Percentiles rank a stretch among this genome's conserved stretches.
These are phyloP conservation scores for Capsella bursapastoris DNA, from an alignment of 345 rosid species.

Conservation along the genomic window DNA sequence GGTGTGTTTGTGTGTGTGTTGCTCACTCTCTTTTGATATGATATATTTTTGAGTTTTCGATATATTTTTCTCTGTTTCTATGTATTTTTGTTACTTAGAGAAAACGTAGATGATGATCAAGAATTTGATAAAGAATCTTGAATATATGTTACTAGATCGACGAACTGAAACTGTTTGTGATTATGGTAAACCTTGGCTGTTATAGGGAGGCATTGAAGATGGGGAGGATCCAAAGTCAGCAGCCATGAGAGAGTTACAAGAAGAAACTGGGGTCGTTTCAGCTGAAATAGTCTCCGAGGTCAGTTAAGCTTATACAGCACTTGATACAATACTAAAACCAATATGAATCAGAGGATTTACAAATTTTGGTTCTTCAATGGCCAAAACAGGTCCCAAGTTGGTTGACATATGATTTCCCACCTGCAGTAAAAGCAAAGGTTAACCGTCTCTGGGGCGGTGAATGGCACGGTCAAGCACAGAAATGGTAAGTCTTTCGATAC, in stretches of 20 bases:
- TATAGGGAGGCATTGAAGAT: slow-evolving; percentile 92
- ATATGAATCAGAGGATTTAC: neutral
- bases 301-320: neutral
- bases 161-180: neutral
- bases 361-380: neutral
- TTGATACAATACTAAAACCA: neutral
- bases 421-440: slow-evolving; percentile 92
- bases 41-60: neutral
- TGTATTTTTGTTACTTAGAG: neutral
- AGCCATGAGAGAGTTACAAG: slow-evolving; percentile 80
- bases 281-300: slow-evolving; percentile 91
- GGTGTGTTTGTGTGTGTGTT: slow-evolving; percentile 46
- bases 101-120: neutral
- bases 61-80: slow-evolving; percentile 8
- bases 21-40: neutral
- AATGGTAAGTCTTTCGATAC: slow-evolving; percentile 58
- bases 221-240: slow-evolving; percentile 91
- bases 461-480: slow-evolving; percentile 99
- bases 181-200: neutral
- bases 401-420: slow-evolving; percentile 94
- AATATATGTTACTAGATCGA: neutral
- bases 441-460: slow-evolving; percentile 99
- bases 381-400: slow-evolving; percentile 82
- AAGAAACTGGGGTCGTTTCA: slow-evolving; percentile 92
- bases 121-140: neutral